Conservation (phyloP, 2,329 filamentous ascomycete genomes). For the Epicoccum nigrum region DNA sequence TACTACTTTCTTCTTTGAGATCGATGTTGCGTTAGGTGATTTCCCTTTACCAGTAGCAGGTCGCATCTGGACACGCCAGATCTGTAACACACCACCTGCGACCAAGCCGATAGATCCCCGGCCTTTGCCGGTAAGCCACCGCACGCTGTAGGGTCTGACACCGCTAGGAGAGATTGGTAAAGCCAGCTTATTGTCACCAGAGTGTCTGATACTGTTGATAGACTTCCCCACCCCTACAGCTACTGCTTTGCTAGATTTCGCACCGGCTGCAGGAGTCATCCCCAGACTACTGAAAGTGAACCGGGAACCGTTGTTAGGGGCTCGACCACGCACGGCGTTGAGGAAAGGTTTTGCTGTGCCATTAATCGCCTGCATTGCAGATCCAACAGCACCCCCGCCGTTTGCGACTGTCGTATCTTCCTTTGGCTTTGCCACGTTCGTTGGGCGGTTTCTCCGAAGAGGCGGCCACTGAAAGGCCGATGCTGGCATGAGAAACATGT, state of each 20-base stretch:
- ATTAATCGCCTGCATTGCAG: constrained; percentile 52
- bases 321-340: constrained; percentile 46
- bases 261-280: constrained; percentile 52
- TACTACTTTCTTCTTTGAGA: constrained; percentile 64
- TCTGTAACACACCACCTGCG: constrained; percentile 69
- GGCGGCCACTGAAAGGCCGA: constrained; percentile 89
- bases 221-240: constrained; percentile 77
- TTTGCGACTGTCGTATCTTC: constrained; percentile 44
- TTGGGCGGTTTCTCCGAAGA: constrained; percentile 54
- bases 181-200: constrained; percentile 75
- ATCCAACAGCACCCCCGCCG: constrained; percentile 42
- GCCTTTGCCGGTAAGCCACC: constrained; percentile 68
- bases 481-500: constrained; percentile 84
- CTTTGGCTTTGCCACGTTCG: constrained; percentile 31
- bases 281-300: constrained; percentile 47
- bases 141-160: constrained; percentile 65
- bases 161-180: constrained; percentile 63
- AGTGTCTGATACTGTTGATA: constrained; percentile 73
- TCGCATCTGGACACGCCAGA: constrained; percentile 64
- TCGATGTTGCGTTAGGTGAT: constrained; percentile 48
- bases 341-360: constrained; percentile 51
- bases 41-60: constrained; percentile 50
- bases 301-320: constrained; percentile 37
- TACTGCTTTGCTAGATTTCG: constrained; percentile 73
- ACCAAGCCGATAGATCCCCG: constrained; percentile 69